Evolutionary conservation across 2,329 filamentous ascomycete genomes (phyloP), one percentile per base, ranked within the genome.

Genomic region (Claviceps digitariae): DNA sequence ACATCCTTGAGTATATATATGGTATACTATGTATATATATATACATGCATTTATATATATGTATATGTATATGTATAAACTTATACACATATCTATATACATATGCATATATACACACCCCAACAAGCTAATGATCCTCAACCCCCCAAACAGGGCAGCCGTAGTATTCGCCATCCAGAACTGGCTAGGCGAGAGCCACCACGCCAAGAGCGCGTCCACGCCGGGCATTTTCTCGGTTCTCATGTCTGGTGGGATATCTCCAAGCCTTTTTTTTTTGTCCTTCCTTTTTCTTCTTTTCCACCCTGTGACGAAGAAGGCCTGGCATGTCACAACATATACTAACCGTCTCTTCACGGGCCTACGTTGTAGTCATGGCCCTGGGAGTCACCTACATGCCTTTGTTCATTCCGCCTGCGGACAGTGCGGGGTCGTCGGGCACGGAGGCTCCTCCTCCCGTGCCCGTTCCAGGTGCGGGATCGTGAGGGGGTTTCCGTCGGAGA

Each of bases 131-230:
- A 29, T 9, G 27, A 5, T 9, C 4, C 3, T n/a, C n/a, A n/a
- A n/a, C 27, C 27, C 1, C 27, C 27, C 3, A 3, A 13, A 23
- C 44, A 86, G 82, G 86, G 81, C 82, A 12, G 79, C 86, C 43
- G 81, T 90, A 36, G 77, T 89, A 56, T 84, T 88, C 67, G 79
- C 84, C 59, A 68, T 89, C 52, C 84, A 90, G 72, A 82, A 74
- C 66, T 91, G 86, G 86, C 77, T 90, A 48, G 82, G 83, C 58
- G 86, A 90, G 75, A 84, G 83, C 62, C 77, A 82, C 61, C 82
- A 84, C 55, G 68, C 80, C 69, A 83, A 81, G 67, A 83, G 71
- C 55, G 71, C 80, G 27, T 72, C 75, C 47, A 90, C 87, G 5
- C 89, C 90, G 2, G 70, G 74, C 17, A 74, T 75, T 62, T 84